These are phyloP conservation scores for Penicillium glabrum DNA, from an alignment of 2,329 filamentous ascomycete genomes.

Conservation along the genomic window DNA sequence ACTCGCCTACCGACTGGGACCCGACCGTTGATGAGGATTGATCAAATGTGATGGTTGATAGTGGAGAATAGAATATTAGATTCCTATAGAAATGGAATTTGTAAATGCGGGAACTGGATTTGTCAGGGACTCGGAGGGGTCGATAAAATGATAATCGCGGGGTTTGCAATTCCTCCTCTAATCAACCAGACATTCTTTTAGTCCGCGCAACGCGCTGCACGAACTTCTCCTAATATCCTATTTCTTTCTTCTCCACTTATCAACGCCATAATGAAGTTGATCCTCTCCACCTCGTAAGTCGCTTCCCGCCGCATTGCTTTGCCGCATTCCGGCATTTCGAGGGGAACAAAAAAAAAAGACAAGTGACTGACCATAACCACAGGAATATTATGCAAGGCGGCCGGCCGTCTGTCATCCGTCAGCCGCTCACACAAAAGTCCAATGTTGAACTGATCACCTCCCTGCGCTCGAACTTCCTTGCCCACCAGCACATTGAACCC, in stretches of 20 bases:
- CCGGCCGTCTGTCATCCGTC: constrained; percentile 80
- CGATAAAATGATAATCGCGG: constrained; percentile 17
- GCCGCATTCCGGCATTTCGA: background rate
- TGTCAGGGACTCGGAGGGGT: constrained; percentile 16
- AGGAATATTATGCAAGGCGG: constrained; percentile 83
- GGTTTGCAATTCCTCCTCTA: constrained; percentile 16
- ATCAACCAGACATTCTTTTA: background rate
- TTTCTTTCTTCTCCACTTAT: background rate
- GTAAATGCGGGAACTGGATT: constrained; percentile 12
- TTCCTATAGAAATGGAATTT: background rate
- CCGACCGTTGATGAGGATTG: constrained; percentile 43
- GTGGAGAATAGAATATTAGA: background rate
- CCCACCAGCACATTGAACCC: constrained; percentile 63
- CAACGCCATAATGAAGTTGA: constrained; percentile 73
- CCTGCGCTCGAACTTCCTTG: constrained; percentile 77
- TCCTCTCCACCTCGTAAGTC: constrained; percentile 81
- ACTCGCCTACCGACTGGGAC: constrained; percentile 61
- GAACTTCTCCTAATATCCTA: background rate
- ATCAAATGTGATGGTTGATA: background rate
- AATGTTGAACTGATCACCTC: constrained; percentile 92
- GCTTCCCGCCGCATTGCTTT: background rate
- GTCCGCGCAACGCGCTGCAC: background rate
- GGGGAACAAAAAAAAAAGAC: background rate
- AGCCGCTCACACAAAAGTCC: constrained; percentile 74
- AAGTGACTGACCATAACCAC: constrained; percentile 7